Evolutionary conservation across 345 rosid species (phyloP).

Genomic region (Lenwebbia sp.): DNA sequence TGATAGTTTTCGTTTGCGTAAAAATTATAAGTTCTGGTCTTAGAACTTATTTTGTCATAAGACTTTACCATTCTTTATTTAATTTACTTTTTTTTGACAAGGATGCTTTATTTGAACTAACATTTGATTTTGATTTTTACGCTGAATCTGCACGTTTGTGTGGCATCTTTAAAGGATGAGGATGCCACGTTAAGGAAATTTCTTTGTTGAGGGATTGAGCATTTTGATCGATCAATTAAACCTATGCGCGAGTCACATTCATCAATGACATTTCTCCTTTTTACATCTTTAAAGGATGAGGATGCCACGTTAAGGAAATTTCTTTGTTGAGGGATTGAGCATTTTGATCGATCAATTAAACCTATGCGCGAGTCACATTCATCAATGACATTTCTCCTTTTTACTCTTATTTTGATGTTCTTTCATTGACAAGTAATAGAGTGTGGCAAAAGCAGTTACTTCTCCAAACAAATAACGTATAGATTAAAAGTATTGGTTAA

Average conservation of each 20-base stretch:
- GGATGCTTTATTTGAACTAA: neutral
- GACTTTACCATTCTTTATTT: neutral
- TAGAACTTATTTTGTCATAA: neutral
- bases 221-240: neutral
- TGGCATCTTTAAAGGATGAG: neutral
- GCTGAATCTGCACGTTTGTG: neutral
- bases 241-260: neutral
- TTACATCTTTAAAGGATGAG: no score
- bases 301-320: no score
- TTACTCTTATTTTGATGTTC: neutral
- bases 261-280: neutral
- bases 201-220: neutral
- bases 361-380: neutral
- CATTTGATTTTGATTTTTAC: neutral
- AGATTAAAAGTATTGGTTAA: neutral
- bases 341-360: neutral
- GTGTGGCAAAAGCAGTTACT: neutral
- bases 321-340: neutral
- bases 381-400: neutral
- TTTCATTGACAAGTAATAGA: neutral
- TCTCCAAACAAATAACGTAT: neutral
- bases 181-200: neutral
- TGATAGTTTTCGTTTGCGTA: neutral
- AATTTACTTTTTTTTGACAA: neutral
- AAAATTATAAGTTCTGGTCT: neutral